A percentile compares a stretch with the other conserved stretches of the same genome.
Evolutionary conservation across 164 flowering plant genomes (phyloP).

Genomic region (Berberis thunbergii): DNA sequence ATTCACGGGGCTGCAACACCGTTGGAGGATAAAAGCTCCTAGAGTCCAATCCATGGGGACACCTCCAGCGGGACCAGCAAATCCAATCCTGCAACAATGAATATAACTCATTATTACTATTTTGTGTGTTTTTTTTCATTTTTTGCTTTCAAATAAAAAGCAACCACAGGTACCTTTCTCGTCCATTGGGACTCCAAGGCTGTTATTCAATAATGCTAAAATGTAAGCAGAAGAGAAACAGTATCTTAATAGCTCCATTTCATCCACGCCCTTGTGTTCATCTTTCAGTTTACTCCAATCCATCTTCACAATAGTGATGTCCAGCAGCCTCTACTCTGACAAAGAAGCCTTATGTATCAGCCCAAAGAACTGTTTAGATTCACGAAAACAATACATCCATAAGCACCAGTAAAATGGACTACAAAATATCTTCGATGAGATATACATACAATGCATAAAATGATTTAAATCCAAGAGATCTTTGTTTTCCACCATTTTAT

Average conservation of each 20-base stretch:
- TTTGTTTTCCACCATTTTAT: no score
- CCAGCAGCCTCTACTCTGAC: conserved; percentile 37
- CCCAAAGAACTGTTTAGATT: conserved; percentile 36
- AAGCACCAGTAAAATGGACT: no score
- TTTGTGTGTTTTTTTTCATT: neutral
- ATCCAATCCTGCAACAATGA: conserved; percentile 27
- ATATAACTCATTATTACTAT: neutral
- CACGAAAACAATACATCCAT: no score
- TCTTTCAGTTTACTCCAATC: conserved; percentile 31
- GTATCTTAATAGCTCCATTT: conserved; percentile 29
- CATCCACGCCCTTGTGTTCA: conserved; percentile 21
- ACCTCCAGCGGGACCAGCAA: conserved; percentile 20
- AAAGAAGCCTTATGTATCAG: conserved; percentile 31
- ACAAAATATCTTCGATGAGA: no score
- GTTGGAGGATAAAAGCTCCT: conserved; percentile 42
- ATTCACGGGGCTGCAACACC: conserved; percentile 21
- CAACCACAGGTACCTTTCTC: neutral
- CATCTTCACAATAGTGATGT: conserved; percentile 34
- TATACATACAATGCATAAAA: no score
- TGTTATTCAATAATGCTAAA: conserved; percentile 38
- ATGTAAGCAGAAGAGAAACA: conserved; percentile 52
- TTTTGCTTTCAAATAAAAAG: neutral
- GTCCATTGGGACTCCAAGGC: conserved; percentile 34
- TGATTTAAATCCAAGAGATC: no score
- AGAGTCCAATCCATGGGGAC: conserved; percentile 43